These are phyloP conservation scores for Lodderomyces orthopsilosis DNA, from an alignment of 1,139 yeast species.

Conservation along the genomic window DNA sequence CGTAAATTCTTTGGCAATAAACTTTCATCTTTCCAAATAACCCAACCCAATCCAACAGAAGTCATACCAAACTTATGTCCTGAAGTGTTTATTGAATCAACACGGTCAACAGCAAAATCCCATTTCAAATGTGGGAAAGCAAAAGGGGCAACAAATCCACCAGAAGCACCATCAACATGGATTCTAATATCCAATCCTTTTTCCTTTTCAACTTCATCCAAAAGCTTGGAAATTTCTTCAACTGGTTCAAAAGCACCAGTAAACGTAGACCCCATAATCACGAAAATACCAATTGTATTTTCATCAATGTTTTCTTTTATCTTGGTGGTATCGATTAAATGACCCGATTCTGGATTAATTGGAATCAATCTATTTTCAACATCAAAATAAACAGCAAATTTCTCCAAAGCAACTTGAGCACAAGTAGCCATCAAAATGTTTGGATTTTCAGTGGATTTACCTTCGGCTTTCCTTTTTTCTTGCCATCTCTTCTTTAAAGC, in stretches of 20 bases:
- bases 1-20: constrained; percentile 68
- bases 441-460: constrained; percentile 63
- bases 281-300: constrained; percentile 89
- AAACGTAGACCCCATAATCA: constrained; percentile 85
- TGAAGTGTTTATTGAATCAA: constrained; percentile 82
- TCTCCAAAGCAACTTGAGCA: constrained; percentile 92
- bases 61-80: constrained; percentile 93
- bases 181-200: constrained; percentile 71
- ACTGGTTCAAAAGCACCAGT: constrained; percentile 92
- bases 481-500: constrained; percentile 93
- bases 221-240: constrained; percentile 50
- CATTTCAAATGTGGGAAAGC: constrained; percentile 70
- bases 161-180: constrained; percentile 93
- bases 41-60: constrained; percentile 92
- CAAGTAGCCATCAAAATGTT: constrained; percentile 93
- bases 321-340: constrained; percentile 58
- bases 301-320: constrained; percentile 73
- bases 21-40: constrained; percentile 68
- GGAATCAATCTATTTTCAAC: constrained; percentile 80
- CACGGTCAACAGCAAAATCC: constrained; percentile 76
- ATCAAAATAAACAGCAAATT: constrained; percentile 90
- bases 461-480: constrained; percentile 54
- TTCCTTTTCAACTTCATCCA: constrained; percentile 68
- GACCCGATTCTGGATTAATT: constrained; percentile 57
- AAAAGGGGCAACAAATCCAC: constrained; percentile 87